phyloP scores from a whole-genome alignment of 352 stramenopile genomes.

The Thraustotheca clavata region DNA sequence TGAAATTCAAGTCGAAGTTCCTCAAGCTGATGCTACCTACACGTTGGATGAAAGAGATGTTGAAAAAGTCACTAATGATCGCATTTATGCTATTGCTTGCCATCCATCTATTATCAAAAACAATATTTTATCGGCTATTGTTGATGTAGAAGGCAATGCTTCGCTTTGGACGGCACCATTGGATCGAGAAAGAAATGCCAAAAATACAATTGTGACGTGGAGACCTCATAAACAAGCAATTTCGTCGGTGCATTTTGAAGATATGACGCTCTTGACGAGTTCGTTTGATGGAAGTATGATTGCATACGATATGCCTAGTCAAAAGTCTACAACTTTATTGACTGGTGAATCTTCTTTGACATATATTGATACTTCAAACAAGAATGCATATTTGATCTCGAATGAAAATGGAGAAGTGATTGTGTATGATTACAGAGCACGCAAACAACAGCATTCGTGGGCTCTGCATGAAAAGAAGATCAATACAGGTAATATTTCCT shows the following conservation, averaged over 20 bases:
- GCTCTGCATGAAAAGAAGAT: constrained; percentile 77
- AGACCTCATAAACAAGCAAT: constrained; percentile 53
- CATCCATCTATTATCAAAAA: constrained; percentile 40
- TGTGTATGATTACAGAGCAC: constrained; percentile 41
- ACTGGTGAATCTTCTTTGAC: constrained; percentile 42
- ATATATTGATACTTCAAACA: constrained; percentile 32
- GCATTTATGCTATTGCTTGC: constrained; percentile 73
- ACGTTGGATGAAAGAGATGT: constrained; percentile 42
- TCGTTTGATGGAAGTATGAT: constrained; percentile 64
- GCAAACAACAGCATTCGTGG: constrained; percentile 28
- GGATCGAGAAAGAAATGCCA: constrained; percentile 21
- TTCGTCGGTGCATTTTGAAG: constrained; percentile 66
- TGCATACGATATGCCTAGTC: constrained; percentile 56
- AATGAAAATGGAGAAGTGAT: constrained; percentile 55
- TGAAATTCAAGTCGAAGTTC: background rate
- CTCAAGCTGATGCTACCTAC: constrained; percentile 26
- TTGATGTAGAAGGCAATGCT: constrained; percentile 70
- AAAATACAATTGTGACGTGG: constrained; percentile 45
- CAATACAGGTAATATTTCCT: too few relatives aligned
- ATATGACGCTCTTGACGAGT: constrained; percentile 45
- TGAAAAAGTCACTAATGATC: constrained; percentile 57
- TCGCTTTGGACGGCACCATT: constrained; percentile 44
- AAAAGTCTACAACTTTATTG: constrained; percentile 46
- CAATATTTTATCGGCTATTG: constrained; percentile 49
- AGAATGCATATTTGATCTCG: constrained; percentile 32